A percentile compares a stretch with the other conserved stretches of the same genome.
Conservation (phyloP, 257 asterid genomes). For the Plantago elongata region DNA sequence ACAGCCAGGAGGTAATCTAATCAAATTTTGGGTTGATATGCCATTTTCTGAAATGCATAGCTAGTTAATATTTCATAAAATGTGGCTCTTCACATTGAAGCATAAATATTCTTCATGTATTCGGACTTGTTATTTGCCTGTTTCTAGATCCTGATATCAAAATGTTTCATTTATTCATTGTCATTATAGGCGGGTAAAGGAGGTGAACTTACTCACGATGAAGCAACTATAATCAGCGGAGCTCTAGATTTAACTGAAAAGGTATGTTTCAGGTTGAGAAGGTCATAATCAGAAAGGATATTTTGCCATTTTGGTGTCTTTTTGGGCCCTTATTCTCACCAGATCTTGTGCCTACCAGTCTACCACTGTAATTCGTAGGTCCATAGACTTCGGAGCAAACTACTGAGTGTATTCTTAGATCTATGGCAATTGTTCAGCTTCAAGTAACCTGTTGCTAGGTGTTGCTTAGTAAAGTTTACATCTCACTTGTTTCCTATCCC, state of each 20-base stretch:
- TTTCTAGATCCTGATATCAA: slow-evolving; percentile 1
- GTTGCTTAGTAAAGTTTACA: too few species aligned
- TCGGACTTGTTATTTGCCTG: not conserved
- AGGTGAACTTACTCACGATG: slow-evolving; percentile 91
- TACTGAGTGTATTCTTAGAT: too few species aligned
- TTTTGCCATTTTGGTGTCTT: too few species aligned
- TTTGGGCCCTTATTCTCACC: too few species aligned
- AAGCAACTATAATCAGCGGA: slow-evolving; percentile 90
- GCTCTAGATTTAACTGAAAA: slow-evolving; percentile 96
- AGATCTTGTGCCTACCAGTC: too few species aligned
- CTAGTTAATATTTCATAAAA: not conserved
- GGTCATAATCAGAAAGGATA: not conserved
- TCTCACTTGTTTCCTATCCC: too few species aligned
- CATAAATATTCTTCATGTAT: not conserved
- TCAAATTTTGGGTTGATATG: slow-evolving; percentile 15
- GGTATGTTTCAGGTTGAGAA: slow-evolving; percentile 35
- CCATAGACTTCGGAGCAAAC: too few species aligned
- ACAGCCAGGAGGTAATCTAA: slow-evolving; percentile 70
- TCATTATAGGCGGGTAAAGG: slow-evolving; percentile 89
- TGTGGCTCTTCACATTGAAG: not conserved
- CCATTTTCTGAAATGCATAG: not conserved
- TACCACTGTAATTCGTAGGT: too few species aligned
- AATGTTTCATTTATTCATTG: slow-evolving; percentile 3
- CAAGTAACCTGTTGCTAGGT: too few species aligned
- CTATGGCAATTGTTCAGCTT: too few species aligned